Evolutionary conservation across 768 basidiomycete species (phyloP), one percentile per base, ranked within the genome.

Genomic region (Termitomyces titanicus): DNA sequence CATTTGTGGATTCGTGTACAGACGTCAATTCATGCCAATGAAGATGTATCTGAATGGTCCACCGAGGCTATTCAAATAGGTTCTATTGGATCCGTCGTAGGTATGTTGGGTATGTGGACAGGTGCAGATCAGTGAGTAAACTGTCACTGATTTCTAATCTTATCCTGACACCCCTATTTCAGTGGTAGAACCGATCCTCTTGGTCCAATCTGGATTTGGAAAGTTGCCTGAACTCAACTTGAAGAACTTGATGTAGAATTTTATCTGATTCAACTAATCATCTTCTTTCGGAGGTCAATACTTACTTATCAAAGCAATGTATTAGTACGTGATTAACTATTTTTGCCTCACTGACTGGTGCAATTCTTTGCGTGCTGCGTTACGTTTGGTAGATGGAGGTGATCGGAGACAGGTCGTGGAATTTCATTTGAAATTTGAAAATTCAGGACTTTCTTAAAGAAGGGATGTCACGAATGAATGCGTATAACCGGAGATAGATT

Each of bases 11-110:
- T 42, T 27, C 34, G 7, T 20, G n/a, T 4, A 40, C 39, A 78
- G 71, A 70, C 65, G 1, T 72, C 75, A 4, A 65, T 58, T 20
- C 56, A 68, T 15, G 50, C 66, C 0, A 69, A 70, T 11, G 66
- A 73, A 17, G 62, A 64, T 18, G 56, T 56, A 5, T 69, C 75
- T 0, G 76, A 81, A 57, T 85, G 83, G 83, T 66, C 70, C 1
- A 77, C 74, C 12, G 83, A 85, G 56, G 79, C 74, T n/a, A 68
- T 85, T 0, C 83, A 85, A 56, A 64, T 84, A 11, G 84, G 84
- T 12, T 76, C 76, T 2, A 67, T 79, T 15, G 81, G 80, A 6
- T 80, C 80, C n/a, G 76, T 74, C 0, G 62, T 73, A 20, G 84
- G 84, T 9, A 64, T 82, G 2, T 68, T 85, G 1, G 83, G 82